phyloP scores from a whole-genome alignment of 345 rosid species.

The Pseudoturritis turrita region DNA sequence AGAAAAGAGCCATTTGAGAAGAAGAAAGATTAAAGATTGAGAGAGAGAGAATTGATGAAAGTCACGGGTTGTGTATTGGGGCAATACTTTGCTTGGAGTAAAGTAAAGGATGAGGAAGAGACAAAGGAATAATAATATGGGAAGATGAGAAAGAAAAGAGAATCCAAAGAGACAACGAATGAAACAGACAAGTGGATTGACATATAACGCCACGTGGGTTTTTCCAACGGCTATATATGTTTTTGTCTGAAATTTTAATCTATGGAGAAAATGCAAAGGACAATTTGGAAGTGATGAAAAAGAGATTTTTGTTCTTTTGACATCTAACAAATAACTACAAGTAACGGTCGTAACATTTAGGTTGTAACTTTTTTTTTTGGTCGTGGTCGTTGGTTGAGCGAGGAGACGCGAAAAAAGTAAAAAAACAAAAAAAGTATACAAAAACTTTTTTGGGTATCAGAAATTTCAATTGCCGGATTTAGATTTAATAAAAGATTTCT shows the following conservation, averaged over 20 bases:
- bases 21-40: background rate
- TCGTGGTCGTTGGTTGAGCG: conserved; percentile 1
- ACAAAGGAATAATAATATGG: conserved; percentile 33
- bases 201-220: conserved; percentile 21
- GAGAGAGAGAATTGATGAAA: conserved; percentile 8
- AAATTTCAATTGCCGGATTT: background rate
- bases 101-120: conserved; percentile 29
- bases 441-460: background rate
- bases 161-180: conserved; percentile 33
- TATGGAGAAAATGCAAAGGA: background rate
- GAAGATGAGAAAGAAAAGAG: conserved; percentile 16
- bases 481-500: background rate
- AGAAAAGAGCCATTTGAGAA: conserved; percentile 13
- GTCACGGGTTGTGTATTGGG: conserved; percentile 37
- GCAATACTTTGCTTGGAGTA: conserved; percentile 30
- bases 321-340: conserved; percentile 1
- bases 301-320: background rate
- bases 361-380: background rate
- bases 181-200: conserved; percentile 22
- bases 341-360: conserved; percentile 14
- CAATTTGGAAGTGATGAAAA: background rate
- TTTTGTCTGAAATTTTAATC: background rate
- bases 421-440: conserved; percentile 1
- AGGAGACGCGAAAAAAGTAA: background rate
- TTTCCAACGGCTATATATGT: conserved; percentile 24